Conservation (phyloP, 176 grass and related monocot species). For the Otatea glauca region DNA sequence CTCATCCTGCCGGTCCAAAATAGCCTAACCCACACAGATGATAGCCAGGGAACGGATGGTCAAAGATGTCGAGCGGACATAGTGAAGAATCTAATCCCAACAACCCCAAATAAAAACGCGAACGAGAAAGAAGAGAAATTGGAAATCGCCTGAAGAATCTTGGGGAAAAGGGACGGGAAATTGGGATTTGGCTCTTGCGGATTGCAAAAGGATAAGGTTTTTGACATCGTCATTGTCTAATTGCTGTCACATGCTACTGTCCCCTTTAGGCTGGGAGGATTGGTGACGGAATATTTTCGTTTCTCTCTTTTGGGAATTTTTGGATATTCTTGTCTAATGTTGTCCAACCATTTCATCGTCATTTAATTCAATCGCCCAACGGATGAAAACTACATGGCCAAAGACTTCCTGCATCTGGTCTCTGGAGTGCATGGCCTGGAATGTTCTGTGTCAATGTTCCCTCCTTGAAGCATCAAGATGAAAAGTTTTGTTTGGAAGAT, state of each 20-base stretch:
- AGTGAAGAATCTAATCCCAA: not conserved
- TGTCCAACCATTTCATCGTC: not conserved
- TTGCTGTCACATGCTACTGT: conserved; percentile 12
- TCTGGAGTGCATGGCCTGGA: not conserved
- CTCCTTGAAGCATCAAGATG: not conserved
- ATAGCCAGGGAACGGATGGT: not conserved
- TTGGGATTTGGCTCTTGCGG: not conserved
- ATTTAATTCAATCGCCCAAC: not conserved
- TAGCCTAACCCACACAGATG: not conserved
- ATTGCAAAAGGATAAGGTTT: not conserved
- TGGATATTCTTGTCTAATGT: not conserved
- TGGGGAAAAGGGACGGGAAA: not conserved
- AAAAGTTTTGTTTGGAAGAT: conserved; percentile 19
- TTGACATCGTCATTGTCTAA: not conserved
- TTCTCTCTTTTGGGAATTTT: not conserved
- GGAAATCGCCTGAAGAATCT: not conserved
- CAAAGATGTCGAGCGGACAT: conserved; percentile 19
- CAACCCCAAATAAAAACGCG: not conserved
- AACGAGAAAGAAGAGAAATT: not conserved
- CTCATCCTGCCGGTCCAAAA: not conserved
- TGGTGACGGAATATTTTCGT: not conserved
- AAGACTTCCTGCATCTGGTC: not conserved
- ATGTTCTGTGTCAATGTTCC: not conserved
- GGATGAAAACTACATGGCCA: not conserved
- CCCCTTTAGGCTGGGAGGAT: not conserved